Evolutionary conservation across 345 rosid species (phyloP).

Genomic region (Sonneratia caseolaris): DNA sequence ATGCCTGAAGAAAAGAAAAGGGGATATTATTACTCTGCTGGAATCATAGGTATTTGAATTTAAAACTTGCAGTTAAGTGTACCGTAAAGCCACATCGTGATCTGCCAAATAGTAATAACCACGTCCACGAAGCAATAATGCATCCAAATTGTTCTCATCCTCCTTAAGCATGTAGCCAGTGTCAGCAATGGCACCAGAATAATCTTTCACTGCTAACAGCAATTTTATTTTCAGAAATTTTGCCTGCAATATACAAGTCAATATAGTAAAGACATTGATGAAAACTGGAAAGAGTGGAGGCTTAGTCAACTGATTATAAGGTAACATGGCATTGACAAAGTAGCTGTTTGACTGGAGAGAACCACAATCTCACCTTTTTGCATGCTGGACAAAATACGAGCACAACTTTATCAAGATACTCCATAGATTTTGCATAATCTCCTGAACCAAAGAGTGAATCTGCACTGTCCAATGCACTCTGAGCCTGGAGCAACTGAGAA

Average conservation of each 20-base stretch:
- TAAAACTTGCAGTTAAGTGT: slow-evolving; percentile 3
- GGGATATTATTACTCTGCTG: not conserved
- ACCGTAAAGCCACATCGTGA: slow-evolving; percentile 96
- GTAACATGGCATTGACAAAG: not conserved
- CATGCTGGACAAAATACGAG: slow-evolving; percentile 94
- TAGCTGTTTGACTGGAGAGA: not conserved
- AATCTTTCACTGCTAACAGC: slow-evolving; percentile 61
- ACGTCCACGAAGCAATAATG: slow-evolving; percentile 90
- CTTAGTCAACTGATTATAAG: not conserved
- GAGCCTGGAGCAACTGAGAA: slow-evolving; percentile 80
- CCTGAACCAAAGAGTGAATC: slow-evolving; percentile 53
- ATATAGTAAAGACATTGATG: not conserved
- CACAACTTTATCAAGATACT: slow-evolving; percentile 78
- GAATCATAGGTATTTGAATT: not conserved
- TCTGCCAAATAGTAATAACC: slow-evolving; percentile 97
- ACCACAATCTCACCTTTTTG: slow-evolving; percentile 43
- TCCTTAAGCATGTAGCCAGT: slow-evolving; percentile 76
- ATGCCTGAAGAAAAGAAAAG: slow-evolving; percentile 48
- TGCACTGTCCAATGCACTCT: slow-evolving; percentile 73
- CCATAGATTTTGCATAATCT: slow-evolving; percentile 61
- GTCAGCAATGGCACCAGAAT: slow-evolving; percentile 74
- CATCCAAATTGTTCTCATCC: slow-evolving; percentile 81
- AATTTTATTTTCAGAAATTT: slow-evolving; percentile 73
- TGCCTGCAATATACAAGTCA: slow-evolving; percentile 39
- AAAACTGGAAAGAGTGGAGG: not conserved